Evolutionary conservation across 2,329 filamentous ascomycete species (phyloP).

Genomic region (Penicillium janthinellum): DNA sequence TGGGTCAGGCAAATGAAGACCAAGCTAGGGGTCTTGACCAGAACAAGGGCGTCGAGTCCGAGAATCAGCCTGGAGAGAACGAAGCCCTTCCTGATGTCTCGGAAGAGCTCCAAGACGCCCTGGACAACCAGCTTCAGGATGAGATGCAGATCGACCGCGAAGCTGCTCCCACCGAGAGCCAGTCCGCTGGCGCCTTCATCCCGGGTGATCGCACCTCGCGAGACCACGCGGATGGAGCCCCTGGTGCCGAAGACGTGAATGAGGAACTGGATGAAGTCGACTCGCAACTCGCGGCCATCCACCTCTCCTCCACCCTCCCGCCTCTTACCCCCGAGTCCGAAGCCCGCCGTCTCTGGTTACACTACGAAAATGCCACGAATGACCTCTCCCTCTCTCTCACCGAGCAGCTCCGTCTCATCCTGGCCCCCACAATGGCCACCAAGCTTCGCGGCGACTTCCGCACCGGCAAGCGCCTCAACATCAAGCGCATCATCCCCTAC

Average conservation of each 20-base stretch:
- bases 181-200: conserved; percentile 56
- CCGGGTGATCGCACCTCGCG: conserved; percentile 48
- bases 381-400: conserved; percentile 85
- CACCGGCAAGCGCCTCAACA: conserved; percentile 96
- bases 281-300: conserved; percentile 68
- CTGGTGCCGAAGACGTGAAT: conserved; percentile 47
- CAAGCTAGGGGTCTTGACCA: conserved; percentile 85
- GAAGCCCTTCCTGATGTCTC: conserved; percentile 59
- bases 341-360: conserved; percentile 77
- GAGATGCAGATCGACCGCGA: conserved; percentile 46
- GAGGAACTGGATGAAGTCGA: conserved; percentile 52
- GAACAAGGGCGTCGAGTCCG: conserved; percentile 78
- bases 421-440: conserved; percentile 90
- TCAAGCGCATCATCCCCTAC: conserved; percentile 99
- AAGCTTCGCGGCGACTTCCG: conserved; percentile 97
- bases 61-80: conserved; percentile 57
- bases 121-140: conserved; percentile 53
- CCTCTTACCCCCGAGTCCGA: conserved; percentile 53
- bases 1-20: conserved; percentile 85
- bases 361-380: conserved; percentile 82
- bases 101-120: conserved; percentile 41
- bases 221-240: conserved; percentile 28
- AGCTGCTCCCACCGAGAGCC: conserved; percentile 38
- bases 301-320: conserved; percentile 59
- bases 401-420: conserved; percentile 91